phyloP scores from a whole-genome alignment of 1,284 basidiomycete genomes.

The Puccinia horiana region DNA sequence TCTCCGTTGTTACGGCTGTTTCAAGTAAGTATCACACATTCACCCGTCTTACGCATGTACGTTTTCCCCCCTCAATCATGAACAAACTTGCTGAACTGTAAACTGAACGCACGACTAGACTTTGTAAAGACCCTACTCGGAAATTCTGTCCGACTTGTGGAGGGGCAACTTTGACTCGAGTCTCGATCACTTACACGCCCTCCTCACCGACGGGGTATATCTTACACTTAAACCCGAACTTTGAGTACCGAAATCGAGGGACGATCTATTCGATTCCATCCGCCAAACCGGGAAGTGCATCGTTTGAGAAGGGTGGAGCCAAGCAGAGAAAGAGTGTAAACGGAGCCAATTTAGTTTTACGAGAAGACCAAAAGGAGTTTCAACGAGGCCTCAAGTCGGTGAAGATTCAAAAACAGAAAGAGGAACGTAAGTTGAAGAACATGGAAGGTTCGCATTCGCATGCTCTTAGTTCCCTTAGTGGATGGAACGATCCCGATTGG shows the following conservation, averaged over 20 bases:
- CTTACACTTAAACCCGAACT: constrained; percentile 88
- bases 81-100: neutral
- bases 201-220: constrained; percentile 61
- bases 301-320: constrained; percentile 62
- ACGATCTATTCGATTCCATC: constrained; percentile 90
- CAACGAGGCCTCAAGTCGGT: constrained; percentile 75
- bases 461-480: constrained; percentile 52
- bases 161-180: constrained; percentile 83
- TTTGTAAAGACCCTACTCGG: constrained; percentile 91
- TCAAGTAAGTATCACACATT: constrained; percentile 73
- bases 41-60: neutral
- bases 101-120: constrained; percentile 62
- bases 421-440: constrained; percentile 71
- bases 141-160: constrained; percentile 98
- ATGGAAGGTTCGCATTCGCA: constrained; percentile 62
- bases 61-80: neutral
- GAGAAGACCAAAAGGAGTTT: constrained; percentile 87
- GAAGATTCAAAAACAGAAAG: constrained; percentile 71
- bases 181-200: constrained; percentile 74
- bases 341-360: constrained; percentile 68
- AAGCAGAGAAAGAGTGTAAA: constrained; percentile 45
- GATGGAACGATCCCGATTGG: constrained; percentile 86
- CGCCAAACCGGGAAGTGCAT: constrained; percentile 80
- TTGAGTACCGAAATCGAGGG: constrained; percentile 88
- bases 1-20: constrained; percentile 94